Base-by-base conservation (phyloP, 2,329 filamentous ascomycete genomes). In the Cordyceps fumosorosea region DNA sequence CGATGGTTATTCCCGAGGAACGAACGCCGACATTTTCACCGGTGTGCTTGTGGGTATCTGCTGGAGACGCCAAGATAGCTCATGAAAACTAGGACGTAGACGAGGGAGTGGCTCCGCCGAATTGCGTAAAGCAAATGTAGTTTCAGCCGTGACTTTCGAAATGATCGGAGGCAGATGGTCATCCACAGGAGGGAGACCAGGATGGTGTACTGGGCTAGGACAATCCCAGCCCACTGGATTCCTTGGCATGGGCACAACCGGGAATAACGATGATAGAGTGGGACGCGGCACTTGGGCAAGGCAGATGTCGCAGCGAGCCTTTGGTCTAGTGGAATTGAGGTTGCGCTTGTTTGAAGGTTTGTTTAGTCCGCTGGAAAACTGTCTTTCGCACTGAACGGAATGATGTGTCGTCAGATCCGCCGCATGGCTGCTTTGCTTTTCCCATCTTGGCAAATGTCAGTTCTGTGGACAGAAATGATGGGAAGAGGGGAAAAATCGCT, bases 201-300 rank as follows among this genome's bases (percentile, higher is more conserved):
- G 11, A 34, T 37, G 48, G 37, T 52, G 56, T 52, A 47, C 16
- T 44, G 45, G 47, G 32, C n/a, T 26, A 12, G 24, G 6, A 47
- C 42, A 47, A 48, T 24, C n/a, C 56, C 47, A 34, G 45, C 29
- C 24, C 7, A 10, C 12, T 40, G 51, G 40, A 55, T 34, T 48
- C 29, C 58, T 61, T 61, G 58, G 58, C 58, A 61, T 61, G 58
- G 58, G 42, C 22, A 61, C 58, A 61, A n/a, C 37, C 58, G 58
- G 58, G 58, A 61, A 61, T 61, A 61, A 61, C 45, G 34, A 20
- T 12, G 5, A 20, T 22, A 8, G 32, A 24, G 56, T 51, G 56
- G 56, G 12, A 37, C 32, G 12, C 32, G 55, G 42, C 24, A 48
- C n/a, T 47, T 53, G 51, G 6, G 32, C 8, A 20, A 37, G 32